These are phyloP conservation scores for Flaveria linearis DNA, from an alignment of 129 eudicot genomes.

Conservation along the genomic window DNA sequence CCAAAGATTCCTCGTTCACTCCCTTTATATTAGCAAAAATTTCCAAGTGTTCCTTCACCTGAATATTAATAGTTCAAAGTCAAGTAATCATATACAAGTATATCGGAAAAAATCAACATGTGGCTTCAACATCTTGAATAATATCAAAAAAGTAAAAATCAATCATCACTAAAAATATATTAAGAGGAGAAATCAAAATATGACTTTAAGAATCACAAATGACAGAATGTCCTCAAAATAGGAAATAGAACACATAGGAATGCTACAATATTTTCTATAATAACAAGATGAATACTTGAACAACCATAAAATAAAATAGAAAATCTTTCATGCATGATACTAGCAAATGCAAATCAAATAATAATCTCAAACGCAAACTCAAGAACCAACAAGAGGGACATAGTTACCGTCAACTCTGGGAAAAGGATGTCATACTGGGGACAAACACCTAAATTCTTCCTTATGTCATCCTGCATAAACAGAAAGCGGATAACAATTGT, in stretches of 20 bases:
- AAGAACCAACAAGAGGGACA: slow-evolving; percentile 18
- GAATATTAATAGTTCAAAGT: slow-evolving; percentile 25
- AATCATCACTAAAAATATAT: not conserved
- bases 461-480: slow-evolving; percentile 84
- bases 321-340: slow-evolving; percentile 9
- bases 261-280: not conserved
- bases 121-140: slow-evolving; percentile 13
- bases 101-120: slow-evolving; percentile 9
- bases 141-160: not conserved
- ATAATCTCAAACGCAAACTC: slow-evolving; percentile 19
- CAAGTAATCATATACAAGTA: slow-evolving; percentile 27
- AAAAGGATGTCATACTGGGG: slow-evolving; percentile 97
- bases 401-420: slow-evolving; percentile 85
- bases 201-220: slow-evolving; percentile 1
- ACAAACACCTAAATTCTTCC: slow-evolving; percentile 92
- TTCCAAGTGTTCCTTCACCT: slow-evolving; percentile 99
- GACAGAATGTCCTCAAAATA: not conserved
- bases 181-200: not conserved
- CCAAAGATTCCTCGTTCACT: slow-evolving; percentile 71
- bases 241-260: not conserved
- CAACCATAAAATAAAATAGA: slow-evolving; percentile 10
- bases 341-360: slow-evolving; percentile 18
- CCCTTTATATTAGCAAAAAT: slow-evolving; percentile 88
- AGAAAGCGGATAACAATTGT: slow-evolving; percentile 20
- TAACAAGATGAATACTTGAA: slow-evolving; percentile 11